phyloP scores from a whole-genome alignment of 2,329 filamentous ascomycete genomes.

The Fusarium sp. region DNA sequence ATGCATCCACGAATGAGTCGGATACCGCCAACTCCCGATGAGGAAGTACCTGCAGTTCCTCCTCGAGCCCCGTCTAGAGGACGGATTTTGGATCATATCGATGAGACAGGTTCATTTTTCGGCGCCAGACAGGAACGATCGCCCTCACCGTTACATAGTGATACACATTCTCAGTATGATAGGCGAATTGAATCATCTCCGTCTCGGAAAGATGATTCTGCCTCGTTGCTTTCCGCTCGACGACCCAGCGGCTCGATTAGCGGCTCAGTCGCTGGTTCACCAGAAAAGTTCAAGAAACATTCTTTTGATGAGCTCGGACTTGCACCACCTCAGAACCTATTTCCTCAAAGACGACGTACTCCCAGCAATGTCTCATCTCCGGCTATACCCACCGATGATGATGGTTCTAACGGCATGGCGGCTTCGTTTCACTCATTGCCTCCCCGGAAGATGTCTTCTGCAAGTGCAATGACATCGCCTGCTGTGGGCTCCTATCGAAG shows the following conservation, averaged over 20 bases:
- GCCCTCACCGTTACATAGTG: conserved; percentile 65
- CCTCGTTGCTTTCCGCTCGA: conserved; percentile 54
- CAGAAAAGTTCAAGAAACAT: conserved; percentile 60
- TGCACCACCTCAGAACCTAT: conserved; percentile 64
- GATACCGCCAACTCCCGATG: conserved; percentile 65
- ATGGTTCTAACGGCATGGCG: conserved; percentile 68
- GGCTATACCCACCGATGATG: conserved; percentile 77
- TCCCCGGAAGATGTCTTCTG: conserved; percentile 82
- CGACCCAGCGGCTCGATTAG: conserved; percentile 43
- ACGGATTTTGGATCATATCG: conserved; percentile 55
- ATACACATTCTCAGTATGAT: conserved; percentile 51
- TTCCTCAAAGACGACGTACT: conserved; percentile 61
- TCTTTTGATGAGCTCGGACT: conserved; percentile 66
- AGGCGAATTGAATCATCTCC: conserved; percentile 50
- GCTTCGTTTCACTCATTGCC: conserved; percentile 72
- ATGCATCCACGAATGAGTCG: conserved; percentile 82
- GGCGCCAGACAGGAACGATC: conserved; percentile 71
- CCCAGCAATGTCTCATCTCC: conserved; percentile 74
- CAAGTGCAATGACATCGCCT: conserved; percentile 71
- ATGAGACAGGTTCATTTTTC: conserved; percentile 60
- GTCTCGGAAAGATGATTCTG: conserved; percentile 51
- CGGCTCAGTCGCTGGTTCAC: conserved; percentile 56
- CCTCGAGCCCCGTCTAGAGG: conserved; percentile 59
- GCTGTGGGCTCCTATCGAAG: conserved; percentile 73
- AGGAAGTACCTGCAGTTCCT: conserved; percentile 61